phyloP scores from a whole-genome alignment of 139 green algal genomes.

The Trebouxia sp. region DNA sequence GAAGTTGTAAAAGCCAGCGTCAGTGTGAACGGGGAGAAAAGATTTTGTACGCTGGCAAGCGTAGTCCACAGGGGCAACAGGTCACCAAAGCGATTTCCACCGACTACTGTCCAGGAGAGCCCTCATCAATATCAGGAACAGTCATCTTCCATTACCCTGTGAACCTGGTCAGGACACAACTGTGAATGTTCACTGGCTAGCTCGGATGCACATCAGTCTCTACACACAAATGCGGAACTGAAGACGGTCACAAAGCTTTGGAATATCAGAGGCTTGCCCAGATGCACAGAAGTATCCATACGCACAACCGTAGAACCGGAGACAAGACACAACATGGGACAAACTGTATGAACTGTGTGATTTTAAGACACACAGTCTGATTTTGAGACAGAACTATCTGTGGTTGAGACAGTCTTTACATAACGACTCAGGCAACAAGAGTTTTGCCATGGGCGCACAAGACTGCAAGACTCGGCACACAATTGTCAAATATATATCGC shows the following conservation, averaged over 20 bases:
- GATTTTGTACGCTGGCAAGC: background rate
- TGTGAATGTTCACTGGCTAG: constrained; percentile 9
- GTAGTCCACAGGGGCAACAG: background rate
- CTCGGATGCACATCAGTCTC: background rate
- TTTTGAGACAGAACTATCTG: too few relatives aligned
- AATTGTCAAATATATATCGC: too few relatives aligned
- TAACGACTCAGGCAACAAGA: too few relatives aligned
- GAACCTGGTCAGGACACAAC: constrained; percentile 10
- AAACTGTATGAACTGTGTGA: too few relatives aligned
- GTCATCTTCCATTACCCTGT: too few relatives aligned
- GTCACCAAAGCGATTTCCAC: constrained; percentile 4
- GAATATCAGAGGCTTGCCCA: constrained; percentile 22
- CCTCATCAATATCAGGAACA: constrained; percentile 7
- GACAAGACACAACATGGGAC: too few relatives aligned
- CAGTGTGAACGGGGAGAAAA: background rate
- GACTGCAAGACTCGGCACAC: too few relatives aligned
- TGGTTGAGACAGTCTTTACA: too few relatives aligned
- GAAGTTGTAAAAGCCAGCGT: constrained; percentile 16
- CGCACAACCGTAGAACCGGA: too few relatives aligned
- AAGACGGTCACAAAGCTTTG: constrained; percentile 10
- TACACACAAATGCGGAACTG: constrained; percentile 9
- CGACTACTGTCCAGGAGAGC: constrained; percentile 4
- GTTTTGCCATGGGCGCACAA: too few relatives aligned
- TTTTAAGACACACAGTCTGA: too few relatives aligned
- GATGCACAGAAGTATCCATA: constrained; percentile 16